A percentile compares a stretch with the other conserved stretches of the same genome.
Conservation (phyloP, 2,329 filamentous ascomycete species). For the Hypocreales sp. region DNA sequence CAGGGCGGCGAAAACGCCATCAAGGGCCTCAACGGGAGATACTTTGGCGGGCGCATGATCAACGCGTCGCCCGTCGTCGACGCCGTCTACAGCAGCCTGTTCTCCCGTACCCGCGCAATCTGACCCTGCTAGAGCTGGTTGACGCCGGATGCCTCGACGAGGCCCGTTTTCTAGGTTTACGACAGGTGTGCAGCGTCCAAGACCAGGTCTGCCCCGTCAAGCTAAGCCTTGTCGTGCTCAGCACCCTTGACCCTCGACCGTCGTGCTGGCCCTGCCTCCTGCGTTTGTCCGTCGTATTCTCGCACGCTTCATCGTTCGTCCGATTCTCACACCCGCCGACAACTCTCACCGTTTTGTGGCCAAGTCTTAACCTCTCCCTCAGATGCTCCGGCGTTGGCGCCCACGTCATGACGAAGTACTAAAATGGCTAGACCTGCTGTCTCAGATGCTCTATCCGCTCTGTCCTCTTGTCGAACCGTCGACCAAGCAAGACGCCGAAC, state of each 20-base stretch:
- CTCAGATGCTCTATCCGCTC: slow-evolving; percentile 3
- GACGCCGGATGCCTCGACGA: slow-evolving; percentile 16
- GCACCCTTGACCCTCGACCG: too few relatives aligned
- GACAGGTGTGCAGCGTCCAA: slow-evolving; percentile 18
- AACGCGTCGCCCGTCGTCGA: slow-evolving; percentile 93
- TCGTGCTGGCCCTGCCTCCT: too few relatives aligned
- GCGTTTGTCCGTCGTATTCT: slow-evolving; percentile 1
- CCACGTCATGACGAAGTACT: slow-evolving; percentile 4
- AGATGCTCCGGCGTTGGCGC: slow-evolving; percentile 3
- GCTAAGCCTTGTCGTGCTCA: too few relatives aligned
- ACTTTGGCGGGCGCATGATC: slow-evolving; percentile 86
- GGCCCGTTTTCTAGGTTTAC: slow-evolving; percentile 32
- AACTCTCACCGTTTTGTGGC: slow-evolving; percentile 1
- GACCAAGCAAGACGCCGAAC: too few relatives aligned
- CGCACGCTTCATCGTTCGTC: slow-evolving; percentile 3
- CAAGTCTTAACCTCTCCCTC: slow-evolving; percentile 2
- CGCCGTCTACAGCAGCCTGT: slow-evolving; percentile 95
- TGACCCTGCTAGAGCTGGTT: slow-evolving; percentile 41
- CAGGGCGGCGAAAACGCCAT: slow-evolving; percentile 94
- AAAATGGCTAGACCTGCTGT: slow-evolving; percentile 5
- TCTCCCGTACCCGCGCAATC: slow-evolving; percentile 72
- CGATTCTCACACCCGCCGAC: slow-evolving; percentile 2
- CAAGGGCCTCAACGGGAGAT: slow-evolving; percentile 91
- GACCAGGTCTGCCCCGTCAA: too few relatives aligned
- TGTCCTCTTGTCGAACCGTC: too few relatives aligned